Evolutionary conservation across 2,329 filamentous ascomycete species (phyloP), one percentile per base, ranked within the genome.

Genomic region (Metarhizium robertsii): DNA sequence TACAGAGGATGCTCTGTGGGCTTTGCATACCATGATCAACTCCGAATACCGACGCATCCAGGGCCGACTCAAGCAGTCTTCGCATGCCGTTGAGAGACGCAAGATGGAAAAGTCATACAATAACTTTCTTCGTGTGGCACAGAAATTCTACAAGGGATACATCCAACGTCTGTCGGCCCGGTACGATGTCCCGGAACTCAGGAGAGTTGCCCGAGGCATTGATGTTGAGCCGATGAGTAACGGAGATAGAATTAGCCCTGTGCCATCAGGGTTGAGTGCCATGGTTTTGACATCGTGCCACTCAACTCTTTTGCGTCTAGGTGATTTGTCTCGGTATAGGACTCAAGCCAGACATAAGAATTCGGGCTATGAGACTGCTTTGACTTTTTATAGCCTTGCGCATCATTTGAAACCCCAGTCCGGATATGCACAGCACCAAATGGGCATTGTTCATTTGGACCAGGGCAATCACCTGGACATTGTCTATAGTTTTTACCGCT

Each of bases 261-360:
- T 77, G 55, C 69, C 78, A 47, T 63, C 75, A 49, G 66, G 78
- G 13, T 70, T 89, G 52, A 78, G 79, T 57, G 69, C 73, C n/a
- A 73, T 78, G 60, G 80, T 95, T 55, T 75, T 90, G 45, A 74
- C 78, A 55, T 91, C 90, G 3, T 95, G 89, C 67, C 88, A 96
- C 71, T 82, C 85, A 55, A 90, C 88, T 4, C 77, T 97, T 55
- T 86, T 96, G 57, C 90, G 87, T 61, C 81, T 97, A 10, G 94
- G 94, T 38, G 94, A 99, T 68, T 78, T 99, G 50, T 89, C 89
- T 52, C 85, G 94, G 59, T 99, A 96, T 71, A 86, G 92, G 54
- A 78, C 79, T 54, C 88, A 92, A 66, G 76, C 89, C 57, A 84
- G 86, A 57, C 80, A 79, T 58, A 91, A 88, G 68, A 81, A 84